A percentile compares a stretch with the other conserved stretches of the same genome.
These are phyloP conservation scores for Entomortierella chlamydospora DNA, from an alignment of 192 early-diverging fungal genomes.

Conservation along the genomic window DNA sequence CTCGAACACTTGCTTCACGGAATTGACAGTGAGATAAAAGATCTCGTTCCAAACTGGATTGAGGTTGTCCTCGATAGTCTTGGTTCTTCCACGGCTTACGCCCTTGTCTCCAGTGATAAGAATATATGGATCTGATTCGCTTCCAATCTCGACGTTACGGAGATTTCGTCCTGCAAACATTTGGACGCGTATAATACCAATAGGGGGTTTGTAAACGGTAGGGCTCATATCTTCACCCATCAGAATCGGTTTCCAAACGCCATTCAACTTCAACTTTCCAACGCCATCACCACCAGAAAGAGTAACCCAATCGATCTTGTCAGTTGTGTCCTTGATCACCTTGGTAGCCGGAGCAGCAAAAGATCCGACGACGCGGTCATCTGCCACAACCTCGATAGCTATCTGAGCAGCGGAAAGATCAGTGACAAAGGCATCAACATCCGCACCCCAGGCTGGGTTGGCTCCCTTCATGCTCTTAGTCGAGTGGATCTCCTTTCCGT, in stretches of 20 bases:
- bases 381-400: conserved; percentile 69
- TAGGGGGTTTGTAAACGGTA: conserved; percentile 65
- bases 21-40: conserved; percentile 86
- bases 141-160: conserved; percentile 86
- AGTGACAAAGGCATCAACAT: conserved; percentile 76
- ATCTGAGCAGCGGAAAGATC: conserved; percentile 73
- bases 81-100: conserved; percentile 78
- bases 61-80: conserved; percentile 83
- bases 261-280: conserved; percentile 56
- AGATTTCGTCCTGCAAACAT: conserved; percentile 79
- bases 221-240: conserved; percentile 72
- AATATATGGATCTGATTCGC: conserved; percentile 94
- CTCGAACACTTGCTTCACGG: conserved; percentile 75
- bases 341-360: conserved; percentile 21
- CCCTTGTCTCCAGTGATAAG: conserved; percentile 63
- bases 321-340: conserved; percentile 43
- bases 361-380: conserved; percentile 50
- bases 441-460: conserved; percentile 85
- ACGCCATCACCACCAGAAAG: conserved; percentile 50
- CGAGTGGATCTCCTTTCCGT: conserved; percentile 57
- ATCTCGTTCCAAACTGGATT: conserved; percentile 95
- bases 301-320: conserved; percentile 58
- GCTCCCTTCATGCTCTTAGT: conserved; percentile 80
- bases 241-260: conserved; percentile 82
- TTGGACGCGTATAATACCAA: conserved; percentile 84